Evolutionary conservation across 176 grass and related monocot species (phyloP), one percentile per base, ranked within the genome.

Genomic region (Tillandsia fasciculata): DNA sequence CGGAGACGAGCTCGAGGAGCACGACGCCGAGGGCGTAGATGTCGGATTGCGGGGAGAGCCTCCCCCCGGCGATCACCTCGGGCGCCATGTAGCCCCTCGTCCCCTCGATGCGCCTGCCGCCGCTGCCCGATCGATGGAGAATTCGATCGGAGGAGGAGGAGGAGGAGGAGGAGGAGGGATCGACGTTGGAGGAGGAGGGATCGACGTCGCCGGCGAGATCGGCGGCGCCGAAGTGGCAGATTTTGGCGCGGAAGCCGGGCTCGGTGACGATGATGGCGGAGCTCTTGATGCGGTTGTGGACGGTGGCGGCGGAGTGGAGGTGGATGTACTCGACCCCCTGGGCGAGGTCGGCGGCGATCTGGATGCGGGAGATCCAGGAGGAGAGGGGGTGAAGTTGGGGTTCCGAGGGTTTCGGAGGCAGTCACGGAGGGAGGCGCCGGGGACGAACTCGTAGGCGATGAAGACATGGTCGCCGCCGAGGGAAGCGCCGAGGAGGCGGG

Each of bases 261-360:
- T 77, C 85, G 81, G 49, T 86, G 53, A 96, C 78, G 72, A 96
- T 83, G 68, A 96, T 22, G 54, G 73, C 73, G 68, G 91, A 96
- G 59, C 87, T 78, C 29, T 81, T 91, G 65, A 96, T 77, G 70
- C 85, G 91, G 68, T 91, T 96, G 82, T 96, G 91, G 71, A 96
- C 52, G 47, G 82, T 84, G 57, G 17, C 27, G 15, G 23, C 73
- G 9, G 84, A 83, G 72, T 96, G 87, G 20, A 69, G 75, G 74
- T 96, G 91, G 77, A 96, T 89, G 82, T 96, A 96, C 51, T 87
- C 70, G 49, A 96, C 67, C 50, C 87, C 91, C 65, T 88, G 86
- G 53, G 84, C 77, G 74, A 90, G 64, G 83, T 88, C 80, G 51
- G 77, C 84, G 15, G 85, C 87, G 66, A 96, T 18, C 69, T 90